phyloP scores from a whole-genome alignment of 2,329 filamentous ascomycete species.

The Trichoderma sp. region DNA sequence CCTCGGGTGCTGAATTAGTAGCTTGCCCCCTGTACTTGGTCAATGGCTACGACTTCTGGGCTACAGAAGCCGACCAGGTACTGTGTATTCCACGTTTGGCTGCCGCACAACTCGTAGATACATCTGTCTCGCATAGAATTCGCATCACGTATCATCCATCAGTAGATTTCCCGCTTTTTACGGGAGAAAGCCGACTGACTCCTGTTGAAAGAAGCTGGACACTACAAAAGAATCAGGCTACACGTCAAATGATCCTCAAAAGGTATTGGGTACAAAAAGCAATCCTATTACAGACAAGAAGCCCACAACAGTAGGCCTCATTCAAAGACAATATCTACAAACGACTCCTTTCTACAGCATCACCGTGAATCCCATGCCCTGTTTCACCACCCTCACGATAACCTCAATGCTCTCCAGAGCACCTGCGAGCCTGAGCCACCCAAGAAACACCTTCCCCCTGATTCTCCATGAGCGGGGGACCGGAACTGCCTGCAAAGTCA shows the following conservation, averaged over 20 bases:
- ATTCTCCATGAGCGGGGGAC: background rate
- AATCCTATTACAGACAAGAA: background rate
- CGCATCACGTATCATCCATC: accelerated
- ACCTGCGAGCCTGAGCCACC: background rate
- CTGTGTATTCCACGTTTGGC: too few relatives aligned
- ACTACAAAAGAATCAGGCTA: background rate
- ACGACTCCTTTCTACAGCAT: background rate
- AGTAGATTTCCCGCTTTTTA: background rate
- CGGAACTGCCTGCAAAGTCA: background rate
- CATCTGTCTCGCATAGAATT: background rate
- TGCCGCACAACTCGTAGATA: background rate
- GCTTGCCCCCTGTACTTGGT: too few relatives aligned
- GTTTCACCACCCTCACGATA: background rate
- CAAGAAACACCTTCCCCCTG: background rate
- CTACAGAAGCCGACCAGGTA: too few relatives aligned
- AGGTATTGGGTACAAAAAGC: background rate
- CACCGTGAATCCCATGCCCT: background rate
- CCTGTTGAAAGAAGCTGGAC: background rate
- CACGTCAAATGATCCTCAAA: background rate
- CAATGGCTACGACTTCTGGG: too few relatives aligned
- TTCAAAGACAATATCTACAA: too few relatives aligned
- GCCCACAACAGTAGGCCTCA: background rate
- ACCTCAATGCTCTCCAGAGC: background rate
- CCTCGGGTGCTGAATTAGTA: too few relatives aligned
- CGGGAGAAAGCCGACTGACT: accelerated